Conservation (phyloP, 2,329 filamentous ascomycete species). For the Cyclaneusma minus region DNA sequence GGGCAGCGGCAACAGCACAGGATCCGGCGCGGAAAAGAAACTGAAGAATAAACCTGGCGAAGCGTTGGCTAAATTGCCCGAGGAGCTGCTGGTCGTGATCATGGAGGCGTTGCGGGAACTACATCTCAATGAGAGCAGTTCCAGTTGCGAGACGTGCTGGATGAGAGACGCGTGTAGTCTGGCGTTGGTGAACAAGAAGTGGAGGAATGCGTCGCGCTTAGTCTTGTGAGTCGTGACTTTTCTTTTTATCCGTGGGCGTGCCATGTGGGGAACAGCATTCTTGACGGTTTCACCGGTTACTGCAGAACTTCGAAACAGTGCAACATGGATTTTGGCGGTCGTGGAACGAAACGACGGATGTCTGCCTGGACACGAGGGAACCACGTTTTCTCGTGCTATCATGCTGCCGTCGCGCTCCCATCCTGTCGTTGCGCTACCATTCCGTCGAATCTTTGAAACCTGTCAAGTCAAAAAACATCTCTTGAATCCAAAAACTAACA, state of each 20-base stretch:
- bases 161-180: constrained; percentile 43
- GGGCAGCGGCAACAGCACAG: too few species aligned
- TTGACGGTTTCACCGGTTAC: too few species aligned
- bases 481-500: too few species aligned
- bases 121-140: constrained; percentile 30
- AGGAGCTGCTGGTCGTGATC: constrained; percentile 43
- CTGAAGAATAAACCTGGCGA: too few species aligned
- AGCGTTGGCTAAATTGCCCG: constrained; percentile 36
- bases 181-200: constrained; percentile 32
- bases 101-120: constrained; percentile 33
- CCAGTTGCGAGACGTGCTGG: constrained; percentile 48
- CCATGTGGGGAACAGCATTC: constrained; percentile 4
- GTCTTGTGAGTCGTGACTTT: constrained; percentile 28
- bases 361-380: too few species aligned
- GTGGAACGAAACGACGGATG: too few species aligned
- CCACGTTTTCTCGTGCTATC: too few species aligned
- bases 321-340: too few species aligned
- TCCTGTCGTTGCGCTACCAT: neutral
- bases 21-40: too few species aligned
- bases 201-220: constrained; percentile 32
- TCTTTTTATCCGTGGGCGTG: constrained; percentile 5
- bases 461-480: neutral
- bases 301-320: too few species aligned
- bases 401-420: too few species aligned
- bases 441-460: neutral